Evolutionary conservation across 768 basidiomycete genomes (phyloP).

Genomic region (Suillus subalutaceus): DNA sequence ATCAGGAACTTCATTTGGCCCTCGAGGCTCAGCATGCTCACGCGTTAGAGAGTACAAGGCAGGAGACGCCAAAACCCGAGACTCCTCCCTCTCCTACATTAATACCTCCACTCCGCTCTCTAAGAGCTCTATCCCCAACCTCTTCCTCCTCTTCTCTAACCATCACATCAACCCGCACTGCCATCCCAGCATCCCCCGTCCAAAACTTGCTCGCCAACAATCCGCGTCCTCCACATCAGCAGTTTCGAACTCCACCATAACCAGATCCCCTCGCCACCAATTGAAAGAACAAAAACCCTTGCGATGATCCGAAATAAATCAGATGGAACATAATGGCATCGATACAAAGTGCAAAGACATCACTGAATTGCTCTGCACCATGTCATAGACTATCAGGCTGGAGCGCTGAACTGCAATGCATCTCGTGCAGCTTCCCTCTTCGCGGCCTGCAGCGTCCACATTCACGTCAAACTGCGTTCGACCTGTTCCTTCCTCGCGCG

Average conservation of each 20-base stretch:
- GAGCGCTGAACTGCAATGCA: not conserved
- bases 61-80: no score
- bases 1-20: slow-evolving; percentile 19
- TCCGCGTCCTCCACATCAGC: slow-evolving; percentile 24
- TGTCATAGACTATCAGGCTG: not conserved
- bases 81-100: no score
- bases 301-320: no score
- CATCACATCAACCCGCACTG: slow-evolving; percentile 72
- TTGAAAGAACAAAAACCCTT: no score
- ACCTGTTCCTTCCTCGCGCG: slow-evolving; percentile 50
- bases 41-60: slow-evolving; percentile 17
- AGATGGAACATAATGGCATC: not conserved
- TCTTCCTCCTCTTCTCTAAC: slow-evolving; percentile 68
- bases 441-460: slow-evolving; percentile 38
- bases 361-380: not conserved
- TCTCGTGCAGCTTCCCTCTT: slow-evolving; percentile 13
- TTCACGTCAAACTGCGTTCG: slow-evolving; percentile 41
- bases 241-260: slow-evolving; percentile 29
- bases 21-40: slow-evolving; percentile 41
- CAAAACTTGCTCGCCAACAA: slow-evolving; percentile 18
- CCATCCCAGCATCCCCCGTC: slow-evolving; percentile 48
- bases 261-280: slow-evolving; percentile 17
- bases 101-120: no score
- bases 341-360: not conserved
- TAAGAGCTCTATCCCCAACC: no score